Base-by-base conservation (phyloP, 2,329 filamentous ascomycete genomes). In the Claviceps capensis region DNA sequence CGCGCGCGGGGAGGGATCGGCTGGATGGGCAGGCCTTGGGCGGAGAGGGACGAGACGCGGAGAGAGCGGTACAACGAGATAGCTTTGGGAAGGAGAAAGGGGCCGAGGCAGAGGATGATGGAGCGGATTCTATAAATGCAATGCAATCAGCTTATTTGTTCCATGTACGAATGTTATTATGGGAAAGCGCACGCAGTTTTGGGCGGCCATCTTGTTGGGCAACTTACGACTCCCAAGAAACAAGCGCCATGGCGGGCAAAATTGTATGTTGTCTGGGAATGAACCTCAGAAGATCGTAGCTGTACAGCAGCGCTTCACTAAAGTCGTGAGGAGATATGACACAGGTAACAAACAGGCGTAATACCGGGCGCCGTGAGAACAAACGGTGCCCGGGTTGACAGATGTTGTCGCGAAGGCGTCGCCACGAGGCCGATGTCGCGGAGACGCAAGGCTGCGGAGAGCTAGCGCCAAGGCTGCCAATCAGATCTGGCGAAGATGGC, bases 51-150 rank as follows among this genome's bases (percentile, higher is more conserved):
- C n/a, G 70, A 68, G 55, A 67, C 61, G 57, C 70, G 71, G 46
- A 73, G 51, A 44, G 74, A 75, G 58, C 81, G 80, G 70, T 86
- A 86, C 71, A 78, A 82, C 55, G 72, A 67, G 53, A 88, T 70
- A 53, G 75, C 73, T 60, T 80, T 81, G 49, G 85, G 84, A 41
- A 91, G 66, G 57, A 90, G 71, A 57, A 87, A 73, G 36, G 87
- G 86, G 2, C 83, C 86, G 64, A 90, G 75, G 70, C 82, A 76
- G 61, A 82, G 65, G 61, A 74, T 64, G 57, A 81, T 69, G 60
- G 76, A 74, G 58, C 76, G 76, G 60, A 81, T 69, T 50, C 75
- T 8, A 52, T 16, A 4, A 22, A 4, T 40, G 22, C 30, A 11
- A 11, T 4, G 30, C 4, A 6, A 8, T 44, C 17, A 49, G 48